phyloP scores from a whole-genome alignment of 768 basidiomycete species.

The Pleurotus tuber-regium region DNA sequence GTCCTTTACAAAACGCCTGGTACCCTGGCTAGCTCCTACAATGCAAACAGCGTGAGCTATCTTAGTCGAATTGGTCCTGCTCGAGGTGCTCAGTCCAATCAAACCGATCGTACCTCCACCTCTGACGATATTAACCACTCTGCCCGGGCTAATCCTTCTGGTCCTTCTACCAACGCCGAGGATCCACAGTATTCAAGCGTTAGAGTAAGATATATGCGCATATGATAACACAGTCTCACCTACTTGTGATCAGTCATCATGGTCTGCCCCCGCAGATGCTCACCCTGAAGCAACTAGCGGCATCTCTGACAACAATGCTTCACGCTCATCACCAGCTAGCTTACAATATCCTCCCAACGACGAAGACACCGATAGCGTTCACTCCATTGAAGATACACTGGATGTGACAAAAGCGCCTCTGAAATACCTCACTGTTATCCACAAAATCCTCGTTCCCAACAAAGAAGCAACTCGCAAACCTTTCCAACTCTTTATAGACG shows the following conservation, averaged over 20 bases:
- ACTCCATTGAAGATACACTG: background rate
- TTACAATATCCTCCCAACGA: background rate
- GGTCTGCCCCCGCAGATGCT: background rate
- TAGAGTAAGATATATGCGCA: background rate
- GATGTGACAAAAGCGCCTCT: slow-evolving; percentile 2
- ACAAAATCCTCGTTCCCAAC: background rate
- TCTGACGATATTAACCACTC: no score
- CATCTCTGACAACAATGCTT: background rate
- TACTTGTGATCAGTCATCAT: background rate
- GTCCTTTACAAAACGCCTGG: no score
- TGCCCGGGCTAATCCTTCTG: no score
- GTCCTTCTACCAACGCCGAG: no score
- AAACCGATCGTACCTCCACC: no score
- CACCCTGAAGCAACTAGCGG: background rate
- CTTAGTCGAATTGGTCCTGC: no score
- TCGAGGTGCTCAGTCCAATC: no score
- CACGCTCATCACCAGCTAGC: background rate
- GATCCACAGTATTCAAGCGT: no score
- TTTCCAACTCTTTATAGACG: background rate
- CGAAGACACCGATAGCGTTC: background rate
- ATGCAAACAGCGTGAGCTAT: no score
- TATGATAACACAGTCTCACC: background rate
- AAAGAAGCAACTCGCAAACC: background rate
- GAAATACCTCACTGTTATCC: background rate
- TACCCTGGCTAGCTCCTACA: no score